These are phyloP conservation scores for Acephala macrosclerotiorum DNA, from an alignment of 2,329 filamentous ascomycete genomes.

Conservation along the genomic window DNA sequence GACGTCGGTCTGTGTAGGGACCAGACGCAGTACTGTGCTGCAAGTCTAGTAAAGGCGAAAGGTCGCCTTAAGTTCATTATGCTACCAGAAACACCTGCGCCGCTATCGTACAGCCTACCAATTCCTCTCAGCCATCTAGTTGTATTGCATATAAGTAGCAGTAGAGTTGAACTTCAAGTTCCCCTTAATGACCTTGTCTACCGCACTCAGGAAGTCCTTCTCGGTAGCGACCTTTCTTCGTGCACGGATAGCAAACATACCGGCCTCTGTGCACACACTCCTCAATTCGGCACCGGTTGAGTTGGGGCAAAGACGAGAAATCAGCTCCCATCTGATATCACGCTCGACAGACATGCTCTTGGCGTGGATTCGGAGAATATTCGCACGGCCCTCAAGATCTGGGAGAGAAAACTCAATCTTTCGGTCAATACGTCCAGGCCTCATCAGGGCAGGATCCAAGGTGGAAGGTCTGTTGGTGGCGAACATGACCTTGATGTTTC, in stretches of 20 bases:
- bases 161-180: conserved; percentile 99
- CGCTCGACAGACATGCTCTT: conserved; percentile 99
- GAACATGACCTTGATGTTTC: conserved; percentile 99
- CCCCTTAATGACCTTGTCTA: conserved; percentile 99
- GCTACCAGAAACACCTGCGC: conserved; percentile 43
- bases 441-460: conserved; percentile 94
- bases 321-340: conserved; percentile 98
- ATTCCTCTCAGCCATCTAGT: conserved; percentile 62
- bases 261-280: conserved; percentile 96
- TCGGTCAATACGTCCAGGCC: conserved; percentile 94
- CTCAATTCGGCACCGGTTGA: conserved; percentile 94
- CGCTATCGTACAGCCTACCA: conserved; percentile 42
- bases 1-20: too few relatives aligned
- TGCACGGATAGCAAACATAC: conserved; percentile 97
- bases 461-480: conserved; percentile 97
- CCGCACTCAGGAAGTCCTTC: conserved; percentile 97
- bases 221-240: conserved; percentile 97
- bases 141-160: conserved; percentile 98
- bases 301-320: conserved; percentile 96
- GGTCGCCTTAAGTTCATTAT: conserved; percentile 32
- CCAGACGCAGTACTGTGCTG: background rate
- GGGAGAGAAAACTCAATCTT: conserved; percentile 99
- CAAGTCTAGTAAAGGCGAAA: background rate
- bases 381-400: conserved; percentile 95
- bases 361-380: conserved; percentile 97